A percentile compares a stretch with the other conserved stretches of the same genome.
These are phyloP conservation scores for Dissophora globulifera DNA, from an alignment of 192 early-diverging fungal genomes.

Conservation along the genomic window DNA sequence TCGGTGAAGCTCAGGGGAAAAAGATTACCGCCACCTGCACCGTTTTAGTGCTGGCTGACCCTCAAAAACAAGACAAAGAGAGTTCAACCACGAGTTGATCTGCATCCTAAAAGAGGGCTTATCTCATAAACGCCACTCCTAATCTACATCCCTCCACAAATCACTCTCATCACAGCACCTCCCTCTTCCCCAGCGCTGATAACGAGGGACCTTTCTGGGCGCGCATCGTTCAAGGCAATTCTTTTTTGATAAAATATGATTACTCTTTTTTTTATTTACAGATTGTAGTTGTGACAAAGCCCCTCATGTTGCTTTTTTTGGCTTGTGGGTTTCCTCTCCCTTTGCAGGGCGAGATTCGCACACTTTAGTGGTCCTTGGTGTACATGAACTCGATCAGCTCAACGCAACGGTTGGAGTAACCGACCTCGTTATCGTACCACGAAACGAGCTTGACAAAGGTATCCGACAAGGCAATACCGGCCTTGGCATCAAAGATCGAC, in stretches of 20 bases:
- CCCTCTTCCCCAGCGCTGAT: neutral
- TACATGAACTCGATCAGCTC: conserved; percentile 89
- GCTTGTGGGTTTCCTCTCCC: no score
- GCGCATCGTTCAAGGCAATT: no score
- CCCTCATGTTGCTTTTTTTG: no score
- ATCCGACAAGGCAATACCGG: conserved; percentile 97
- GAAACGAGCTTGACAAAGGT: conserved; percentile 97
- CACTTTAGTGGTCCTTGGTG: conserved; percentile 53
- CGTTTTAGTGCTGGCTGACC: no score
- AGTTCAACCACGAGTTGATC: no score
- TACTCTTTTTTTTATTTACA: conserved; percentile 39
- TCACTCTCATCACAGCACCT: neutral
- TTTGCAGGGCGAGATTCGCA: neutral
- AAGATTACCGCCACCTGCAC: no score
- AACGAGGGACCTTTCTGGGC: no score
- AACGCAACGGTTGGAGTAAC: conserved; percentile 93
- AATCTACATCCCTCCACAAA: conserved; percentile 1
- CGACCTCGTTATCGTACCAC: conserved; percentile 94
- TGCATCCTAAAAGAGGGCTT: no score
- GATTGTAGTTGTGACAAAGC: conserved; percentile 17
- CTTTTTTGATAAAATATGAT: no score
- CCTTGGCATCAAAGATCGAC: conserved; percentile 96
- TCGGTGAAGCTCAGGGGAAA: no score
- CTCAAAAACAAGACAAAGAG: no score
- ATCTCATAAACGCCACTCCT: no score